These are phyloP conservation scores for Volvariella surrecta DNA, from an alignment of 1,284 basidiomycete genomes.

Conservation along the genomic window DNA sequence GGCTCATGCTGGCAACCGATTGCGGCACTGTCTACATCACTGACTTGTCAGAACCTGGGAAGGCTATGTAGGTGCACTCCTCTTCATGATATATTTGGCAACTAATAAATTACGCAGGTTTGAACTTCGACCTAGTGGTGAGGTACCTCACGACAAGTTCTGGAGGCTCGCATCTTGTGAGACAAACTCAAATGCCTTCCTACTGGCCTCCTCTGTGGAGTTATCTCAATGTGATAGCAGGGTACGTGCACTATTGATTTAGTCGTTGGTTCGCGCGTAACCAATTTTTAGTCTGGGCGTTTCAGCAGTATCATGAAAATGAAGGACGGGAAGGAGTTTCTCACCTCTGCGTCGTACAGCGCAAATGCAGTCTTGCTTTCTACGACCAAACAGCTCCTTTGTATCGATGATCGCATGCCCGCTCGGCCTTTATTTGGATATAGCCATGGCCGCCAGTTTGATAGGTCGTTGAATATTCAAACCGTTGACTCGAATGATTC, in stretches of 20 bases:
- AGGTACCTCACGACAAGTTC: constrained; percentile 9
- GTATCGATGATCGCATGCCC: constrained; percentile 56
- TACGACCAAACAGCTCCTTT: constrained; percentile 53
- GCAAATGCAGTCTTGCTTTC: constrained; percentile 21
- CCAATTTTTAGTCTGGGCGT: no score
- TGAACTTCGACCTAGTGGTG: background rate
- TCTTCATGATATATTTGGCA: no score
- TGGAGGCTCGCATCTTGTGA: constrained; percentile 7
- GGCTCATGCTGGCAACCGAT: constrained; percentile 33
- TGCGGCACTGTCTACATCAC: constrained; percentile 35
- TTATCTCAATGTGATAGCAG: no score
- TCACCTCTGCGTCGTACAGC: no score
- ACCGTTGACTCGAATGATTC: constrained; percentile 25
- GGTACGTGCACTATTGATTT: no score
- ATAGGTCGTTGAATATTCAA: constrained; percentile 41
- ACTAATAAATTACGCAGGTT: no score
- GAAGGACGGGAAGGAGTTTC: no score
- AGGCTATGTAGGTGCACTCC: no score
- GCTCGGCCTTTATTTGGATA: constrained; percentile 48
- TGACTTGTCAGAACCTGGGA: constrained; percentile 4
- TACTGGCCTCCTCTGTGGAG: no score
- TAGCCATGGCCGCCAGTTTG: constrained; percentile 51
- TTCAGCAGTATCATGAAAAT: no score
- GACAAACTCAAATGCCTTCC: no score
- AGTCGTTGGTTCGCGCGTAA: no score